Evolutionary conservation across 257 asterid genomes (phyloP).

Genomic region (Rubia yunnanensis): DNA sequence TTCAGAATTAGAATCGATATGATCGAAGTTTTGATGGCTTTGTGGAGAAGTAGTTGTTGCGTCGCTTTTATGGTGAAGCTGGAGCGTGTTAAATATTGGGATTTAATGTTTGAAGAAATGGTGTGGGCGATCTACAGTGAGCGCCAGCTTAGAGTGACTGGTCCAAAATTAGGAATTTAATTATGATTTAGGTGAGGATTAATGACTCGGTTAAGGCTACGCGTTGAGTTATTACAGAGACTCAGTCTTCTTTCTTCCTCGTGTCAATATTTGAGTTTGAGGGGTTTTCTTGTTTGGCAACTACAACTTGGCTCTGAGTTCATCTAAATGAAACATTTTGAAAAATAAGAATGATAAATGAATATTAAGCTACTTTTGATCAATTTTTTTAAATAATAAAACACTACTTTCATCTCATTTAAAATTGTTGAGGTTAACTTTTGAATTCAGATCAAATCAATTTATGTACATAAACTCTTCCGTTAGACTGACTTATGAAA

Average conservation of each 20-base stretch:
- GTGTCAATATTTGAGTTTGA: constrained; percentile 2
- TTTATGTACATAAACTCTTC: too few species aligned
- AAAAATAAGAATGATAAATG: too few species aligned
- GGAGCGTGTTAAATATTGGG: not conserved
- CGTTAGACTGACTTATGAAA: too few species aligned
- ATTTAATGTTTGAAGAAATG: not conserved
- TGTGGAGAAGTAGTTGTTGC: not conserved
- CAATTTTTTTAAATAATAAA: too few species aligned
- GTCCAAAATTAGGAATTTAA: too few species aligned
- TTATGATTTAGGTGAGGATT: too few species aligned
- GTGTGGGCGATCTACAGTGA: not conserved
- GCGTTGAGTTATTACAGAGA: constrained; percentile 1
- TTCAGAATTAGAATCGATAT: not conserved
- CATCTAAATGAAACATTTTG: too few species aligned
- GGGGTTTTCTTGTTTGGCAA: not conserved
- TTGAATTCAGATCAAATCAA: too few species aligned
- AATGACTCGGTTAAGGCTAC: constrained; percentile 14
- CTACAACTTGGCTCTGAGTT: not conserved
- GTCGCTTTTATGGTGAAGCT: not conserved
- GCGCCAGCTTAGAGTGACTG: constrained; percentile 11
- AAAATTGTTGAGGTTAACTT: too few species aligned
- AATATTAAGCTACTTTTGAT: too few species aligned
- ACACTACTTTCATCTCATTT: too few species aligned
- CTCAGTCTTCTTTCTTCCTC: not conserved
- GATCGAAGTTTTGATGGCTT: not conserved